Conservation (phyloP, 139 green algal genomes). For the Monoraphidium neglectum region DNA sequence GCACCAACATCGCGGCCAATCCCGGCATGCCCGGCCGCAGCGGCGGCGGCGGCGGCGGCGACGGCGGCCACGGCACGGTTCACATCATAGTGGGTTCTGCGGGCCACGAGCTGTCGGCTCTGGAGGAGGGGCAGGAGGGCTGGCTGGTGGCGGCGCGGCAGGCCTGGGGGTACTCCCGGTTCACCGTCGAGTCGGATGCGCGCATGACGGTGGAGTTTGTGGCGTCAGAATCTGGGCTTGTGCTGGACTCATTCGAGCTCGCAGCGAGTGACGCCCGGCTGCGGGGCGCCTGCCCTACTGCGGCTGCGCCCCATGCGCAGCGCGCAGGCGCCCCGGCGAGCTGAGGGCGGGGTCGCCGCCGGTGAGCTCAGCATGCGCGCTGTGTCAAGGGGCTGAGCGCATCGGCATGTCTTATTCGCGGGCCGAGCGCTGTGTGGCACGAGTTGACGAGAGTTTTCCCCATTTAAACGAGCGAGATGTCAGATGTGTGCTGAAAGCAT, state of each 20-base stretch:
- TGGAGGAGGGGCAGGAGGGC: conserved; percentile 52
- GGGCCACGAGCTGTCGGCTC: conserved; percentile 55
- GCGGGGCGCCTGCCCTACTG: no score
- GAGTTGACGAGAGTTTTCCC: no score
- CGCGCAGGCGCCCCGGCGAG: no score
- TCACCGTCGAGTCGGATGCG: conserved; percentile 30
- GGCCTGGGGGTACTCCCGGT: conserved; percentile 36
- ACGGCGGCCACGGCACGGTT: conserved; percentile 41
- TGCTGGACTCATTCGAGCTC: conserved; percentile 16
- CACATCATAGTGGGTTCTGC: conserved; percentile 64
- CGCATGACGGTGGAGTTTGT: conserved; percentile 26
- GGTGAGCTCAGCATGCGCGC: no score
- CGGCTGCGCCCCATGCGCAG: no score
- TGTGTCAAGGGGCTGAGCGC: no score
- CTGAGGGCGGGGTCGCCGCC: no score
- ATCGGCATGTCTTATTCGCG: no score
- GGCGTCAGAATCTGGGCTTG: conserved; percentile 3
- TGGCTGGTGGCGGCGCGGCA: conserved; percentile 44
- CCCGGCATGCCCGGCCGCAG: background rate
- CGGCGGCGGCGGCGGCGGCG: conserved; percentile 31
- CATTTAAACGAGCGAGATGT: no score
- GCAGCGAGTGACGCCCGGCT: background rate
- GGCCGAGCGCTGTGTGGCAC: no score
- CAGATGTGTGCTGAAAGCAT: no score
- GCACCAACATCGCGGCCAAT: background rate